Evolutionary conservation across 1,284 basidiomycete genomes (phyloP).

Genomic region (Omphalotus olearius): DNA sequence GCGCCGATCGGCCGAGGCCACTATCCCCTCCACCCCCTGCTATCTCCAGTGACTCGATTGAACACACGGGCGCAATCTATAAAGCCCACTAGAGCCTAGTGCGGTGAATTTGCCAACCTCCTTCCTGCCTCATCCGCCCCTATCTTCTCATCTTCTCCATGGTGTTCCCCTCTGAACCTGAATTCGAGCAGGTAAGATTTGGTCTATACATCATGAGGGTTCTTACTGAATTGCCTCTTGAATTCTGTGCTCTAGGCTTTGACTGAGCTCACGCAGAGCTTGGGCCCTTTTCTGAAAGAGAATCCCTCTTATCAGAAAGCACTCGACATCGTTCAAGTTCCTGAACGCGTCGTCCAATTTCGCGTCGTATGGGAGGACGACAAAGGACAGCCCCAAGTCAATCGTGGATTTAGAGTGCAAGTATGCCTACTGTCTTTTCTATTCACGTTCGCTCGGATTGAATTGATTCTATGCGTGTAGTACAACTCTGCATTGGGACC

Average conservation of each 20-base stretch:
- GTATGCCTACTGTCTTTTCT: slow-evolving; percentile 25
- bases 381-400: slow-evolving; percentile 63
- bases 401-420: slow-evolving; percentile 76
- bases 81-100: too few relatives aligned
- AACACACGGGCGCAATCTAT: background rate
- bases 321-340: slow-evolving; percentile 68
- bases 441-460: background rate
- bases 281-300: slow-evolving; percentile 64
- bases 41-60: too few relatives aligned
- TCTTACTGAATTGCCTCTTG: background rate
- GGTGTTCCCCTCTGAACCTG: slow-evolving; percentile 28
- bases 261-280: slow-evolving; percentile 61
- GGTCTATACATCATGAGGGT: background rate
- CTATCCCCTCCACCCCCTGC: too few relatives aligned
- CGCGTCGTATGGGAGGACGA: slow-evolving; percentile 82
- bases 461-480: slow-evolving; percentile 25
- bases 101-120: too few relatives aligned
- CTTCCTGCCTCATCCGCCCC: background rate
- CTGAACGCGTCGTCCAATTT: slow-evolving; percentile 73
- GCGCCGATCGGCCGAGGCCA: too few relatives aligned
- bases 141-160: slow-evolving; percentile 9
- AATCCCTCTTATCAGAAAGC: slow-evolving; percentile 73
- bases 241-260: slow-evolving; percentile 41
- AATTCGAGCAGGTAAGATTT: slow-evolving; percentile 27
- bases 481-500: slow-evolving; percentile 83